Percentiles rank a stretch among this genome's conserved stretches.
These are phyloP conservation scores for Ceriops zippeliana DNA, from an alignment of 345 rosid genomes.

Conservation along the genomic window DNA sequence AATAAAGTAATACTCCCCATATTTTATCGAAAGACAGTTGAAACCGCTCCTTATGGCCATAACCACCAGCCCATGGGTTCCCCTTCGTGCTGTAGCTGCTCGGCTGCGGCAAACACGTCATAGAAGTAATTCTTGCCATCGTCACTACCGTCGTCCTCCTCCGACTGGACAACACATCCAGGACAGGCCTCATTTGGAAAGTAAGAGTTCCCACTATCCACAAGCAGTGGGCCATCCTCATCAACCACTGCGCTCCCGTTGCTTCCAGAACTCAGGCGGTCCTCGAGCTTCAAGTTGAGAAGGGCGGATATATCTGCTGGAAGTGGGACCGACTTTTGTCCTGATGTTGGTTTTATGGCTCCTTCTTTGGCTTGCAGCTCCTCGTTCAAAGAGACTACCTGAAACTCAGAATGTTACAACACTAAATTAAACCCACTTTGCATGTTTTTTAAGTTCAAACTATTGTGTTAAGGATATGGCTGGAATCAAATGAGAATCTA, in stretches of 20 bases:
- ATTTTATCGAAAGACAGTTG: not conserved
- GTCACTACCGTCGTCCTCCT: constrained; percentile 52
- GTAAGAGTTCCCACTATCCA: constrained; percentile 79
- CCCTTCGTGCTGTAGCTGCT: constrained; percentile 37
- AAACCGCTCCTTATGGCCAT: constrained; percentile 35
- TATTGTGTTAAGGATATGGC: not conserved
- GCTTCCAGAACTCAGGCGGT: constrained; percentile 61
- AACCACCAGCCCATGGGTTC: constrained; percentile 63
- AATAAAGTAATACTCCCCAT: not conserved
- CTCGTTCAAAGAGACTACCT: constrained; percentile 63
- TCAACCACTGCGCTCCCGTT: constrained; percentile 71
- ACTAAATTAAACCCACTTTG: not conserved
- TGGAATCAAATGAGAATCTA: not conserved
- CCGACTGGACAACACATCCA: constrained; percentile 36
- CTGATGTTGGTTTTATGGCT: constrained; percentile 18
- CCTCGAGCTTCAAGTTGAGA: constrained; percentile 45
- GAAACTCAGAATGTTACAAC: not conserved
- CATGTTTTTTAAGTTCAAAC: not conserved
- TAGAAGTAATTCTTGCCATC: constrained; percentile 54
- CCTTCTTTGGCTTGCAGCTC: constrained; percentile 46
- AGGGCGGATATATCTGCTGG: constrained; percentile 20
- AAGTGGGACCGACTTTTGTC: constrained; percentile 15
- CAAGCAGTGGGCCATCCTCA: constrained; percentile 70
- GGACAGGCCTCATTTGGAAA: constrained; percentile 39
- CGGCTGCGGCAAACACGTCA: constrained; percentile 41